Percentiles rank a stretch among this genome's conserved stretches.
Conservation (phyloP, 768 basidiomycete genomes). For the Phanerochaete sordida region DNA sequence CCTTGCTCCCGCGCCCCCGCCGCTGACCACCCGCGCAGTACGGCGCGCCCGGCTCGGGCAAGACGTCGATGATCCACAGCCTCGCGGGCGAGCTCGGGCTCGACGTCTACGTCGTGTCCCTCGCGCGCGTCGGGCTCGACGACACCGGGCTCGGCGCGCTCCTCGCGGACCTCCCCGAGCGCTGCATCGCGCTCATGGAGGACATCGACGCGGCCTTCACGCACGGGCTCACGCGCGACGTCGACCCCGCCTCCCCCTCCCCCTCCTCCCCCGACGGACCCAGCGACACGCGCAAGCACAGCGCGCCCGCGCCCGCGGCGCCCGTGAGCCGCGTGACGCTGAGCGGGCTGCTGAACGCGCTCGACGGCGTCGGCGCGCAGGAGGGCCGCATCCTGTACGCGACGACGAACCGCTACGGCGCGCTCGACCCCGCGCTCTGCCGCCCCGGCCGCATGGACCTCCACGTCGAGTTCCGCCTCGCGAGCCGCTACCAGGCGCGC, state of each 20-base stretch:
- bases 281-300: not conserved
- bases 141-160: constrained; percentile 56
- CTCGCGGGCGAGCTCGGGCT: constrained; percentile 76
- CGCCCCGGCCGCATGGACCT: constrained; percentile 81
- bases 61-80: constrained; percentile 73
- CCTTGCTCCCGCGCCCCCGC: constrained; percentile 1
- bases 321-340: constrained; percentile 47
- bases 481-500: constrained; percentile 62
- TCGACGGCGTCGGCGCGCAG: constrained; percentile 76
- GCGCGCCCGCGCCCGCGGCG: not conserved
- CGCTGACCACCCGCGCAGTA: constrained; percentile 34
- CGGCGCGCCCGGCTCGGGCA: constrained; percentile 75
- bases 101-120: constrained; percentile 69
- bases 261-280: not conserved
- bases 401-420: constrained; percentile 69
- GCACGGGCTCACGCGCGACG: constrained; percentile 29
- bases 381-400: constrained; percentile 83
- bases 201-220: constrained; percentile 80
- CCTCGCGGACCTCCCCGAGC: constrained; percentile 60
- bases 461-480: constrained; percentile 73
- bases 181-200: constrained; percentile 77
- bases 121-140: constrained; percentile 60
- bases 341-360: constrained; percentile 73
- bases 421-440: constrained; percentile 70
- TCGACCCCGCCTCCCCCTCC: constrained; percentile 1